These are phyloP conservation scores for Aegle marmelos DNA, from an alignment of 345 rosid genomes.

Conservation along the genomic window DNA sequence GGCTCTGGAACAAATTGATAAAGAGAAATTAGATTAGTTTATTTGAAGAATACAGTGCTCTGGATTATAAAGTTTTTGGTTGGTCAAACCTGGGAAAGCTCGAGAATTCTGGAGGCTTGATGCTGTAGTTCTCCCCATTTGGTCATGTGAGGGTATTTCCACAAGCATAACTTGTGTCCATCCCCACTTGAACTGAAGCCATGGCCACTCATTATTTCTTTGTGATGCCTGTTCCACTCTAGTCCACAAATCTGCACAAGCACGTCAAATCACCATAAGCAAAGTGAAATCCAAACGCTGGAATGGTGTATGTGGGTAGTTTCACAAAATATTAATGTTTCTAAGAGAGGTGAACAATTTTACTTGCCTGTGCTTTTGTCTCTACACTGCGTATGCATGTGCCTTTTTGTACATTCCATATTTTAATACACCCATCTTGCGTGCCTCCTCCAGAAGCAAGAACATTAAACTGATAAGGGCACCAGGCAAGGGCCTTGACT, in stretches of 20 bases:
- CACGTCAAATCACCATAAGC: not conserved
- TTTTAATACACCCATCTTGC: constrained; percentile 41
- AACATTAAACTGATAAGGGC: constrained; percentile 44
- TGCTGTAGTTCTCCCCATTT: constrained; percentile 30
- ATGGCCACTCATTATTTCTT: constrained; percentile 55
- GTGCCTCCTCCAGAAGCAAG: constrained; percentile 64
- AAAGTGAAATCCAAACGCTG: not conserved
- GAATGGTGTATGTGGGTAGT: not conserved
- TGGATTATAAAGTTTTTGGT: not conserved
- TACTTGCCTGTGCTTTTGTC: constrained; percentile 47
- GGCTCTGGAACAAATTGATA: constrained; percentile 34
- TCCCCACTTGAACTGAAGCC: constrained; percentile 29
- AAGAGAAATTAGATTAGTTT: not conserved
- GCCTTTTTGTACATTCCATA: constrained; percentile 44
- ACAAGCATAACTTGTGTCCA: constrained; percentile 37
- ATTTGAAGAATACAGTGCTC: not conserved
- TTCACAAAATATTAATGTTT: not conserved
- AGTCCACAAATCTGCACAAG: constrained; percentile 43
- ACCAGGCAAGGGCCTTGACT: constrained; percentile 62
- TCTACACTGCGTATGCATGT: constrained; percentile 28
- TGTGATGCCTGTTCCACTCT: constrained; percentile 61
- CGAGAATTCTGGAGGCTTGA: constrained; percentile 37
- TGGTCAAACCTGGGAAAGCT: constrained; percentile 42
- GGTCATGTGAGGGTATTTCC: constrained; percentile 53
- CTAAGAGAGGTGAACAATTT: not conserved